These are phyloP conservation scores for Diatrype stigma DNA, from an alignment of 2,329 filamentous ascomycete genomes.

Conservation along the genomic window DNA sequence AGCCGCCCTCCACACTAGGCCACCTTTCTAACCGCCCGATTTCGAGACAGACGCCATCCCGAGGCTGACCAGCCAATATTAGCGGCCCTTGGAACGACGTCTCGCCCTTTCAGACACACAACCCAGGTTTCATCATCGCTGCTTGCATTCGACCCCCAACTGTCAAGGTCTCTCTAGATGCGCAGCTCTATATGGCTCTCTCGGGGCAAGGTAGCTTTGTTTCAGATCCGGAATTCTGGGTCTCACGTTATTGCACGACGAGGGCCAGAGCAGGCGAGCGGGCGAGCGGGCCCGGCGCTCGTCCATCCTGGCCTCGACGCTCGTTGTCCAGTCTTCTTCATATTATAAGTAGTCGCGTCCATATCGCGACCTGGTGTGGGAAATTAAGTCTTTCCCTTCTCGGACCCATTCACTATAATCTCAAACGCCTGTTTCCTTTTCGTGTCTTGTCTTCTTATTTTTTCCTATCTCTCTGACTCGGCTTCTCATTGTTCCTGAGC, in stretches of 20 bases:
- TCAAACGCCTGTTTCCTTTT: slow-evolving; percentile 18
- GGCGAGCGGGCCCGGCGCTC: slow-evolving; percentile 29
- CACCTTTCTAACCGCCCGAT: slow-evolving; percentile 41
- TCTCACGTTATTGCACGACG: slow-evolving; percentile 26
- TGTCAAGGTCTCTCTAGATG: slow-evolving; percentile 29
- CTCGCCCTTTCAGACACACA: slow-evolving; percentile 46
- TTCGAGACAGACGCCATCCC: slow-evolving; percentile 45
- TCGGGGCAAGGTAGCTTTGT: slow-evolving; percentile 25
- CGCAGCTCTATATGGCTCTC: slow-evolving; percentile 16
- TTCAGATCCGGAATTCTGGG: slow-evolving; percentile 31
- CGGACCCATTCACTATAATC: slow-evolving; percentile 28
- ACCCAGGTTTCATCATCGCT: slow-evolving; percentile 47
- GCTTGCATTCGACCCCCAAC: slow-evolving; percentile 27
- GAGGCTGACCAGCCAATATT: slow-evolving; percentile 47
- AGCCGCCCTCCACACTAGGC: slow-evolving; percentile 30
- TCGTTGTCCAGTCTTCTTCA: slow-evolving; percentile 27
- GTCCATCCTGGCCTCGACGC: slow-evolving; percentile 35
- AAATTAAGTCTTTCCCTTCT: slow-evolving; percentile 23
- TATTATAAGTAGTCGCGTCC: slow-evolving; percentile 32
- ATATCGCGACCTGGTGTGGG: slow-evolving; percentile 28
- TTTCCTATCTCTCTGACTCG: slow-evolving; percentile 21
- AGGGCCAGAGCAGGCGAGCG: slow-evolving; percentile 35
- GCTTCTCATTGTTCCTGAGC: slow-evolving; percentile 20
- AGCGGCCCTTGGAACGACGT: slow-evolving; percentile 35
- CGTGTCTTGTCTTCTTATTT: slow-evolving; percentile 25